Evolutionary conservation across 305 asterid species (phyloP), one percentile per base, ranked within the genome.

Genomic region (Caryopteris hybrid): DNA sequence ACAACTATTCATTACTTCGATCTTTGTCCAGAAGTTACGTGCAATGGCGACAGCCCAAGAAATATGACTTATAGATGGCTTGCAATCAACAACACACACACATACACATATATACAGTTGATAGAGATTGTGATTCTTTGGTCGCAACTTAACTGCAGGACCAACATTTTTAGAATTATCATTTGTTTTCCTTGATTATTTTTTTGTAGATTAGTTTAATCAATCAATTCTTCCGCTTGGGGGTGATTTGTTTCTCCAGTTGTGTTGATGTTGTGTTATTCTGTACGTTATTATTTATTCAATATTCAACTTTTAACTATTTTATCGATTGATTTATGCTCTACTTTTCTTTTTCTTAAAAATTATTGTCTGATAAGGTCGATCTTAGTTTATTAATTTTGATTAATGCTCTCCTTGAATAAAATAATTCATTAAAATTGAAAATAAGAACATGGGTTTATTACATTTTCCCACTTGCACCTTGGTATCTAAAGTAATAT

Each of bases 1-100:
- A 69, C 62, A 78, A 69, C 77, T 72, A 76, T 79, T 78, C 85
- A 51, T 71, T 81, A 64, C 76, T 84, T 73, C 62, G 58, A 56
- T 68, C 85, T 46, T 67, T 84, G 76, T 77, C 85, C 53, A 81
- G 76, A 79, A 79, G 82, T 72, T 43, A 73, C 43, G 79, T 69
- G 59, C 80, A 78, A 10, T 84, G 89, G 89, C 69, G 84, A 31
- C 89, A 79, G 72, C 89, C 89, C 45, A 81, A 81, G 85, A 84
- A 84, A 55, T 84, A 77, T 43, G 82, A 84, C 56, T 69, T 81
- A 66, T 84, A 84, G 82, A 72, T 54, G 43, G 4, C n/a, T n/a
- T n/a, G n/a, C n/a, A n/a, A n/a, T n/a, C n/a, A 58, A 53, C 29
- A n/a, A 31, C 52, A 39, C 53, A 64, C 55, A n/a, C n/a, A n/a